Base-by-base conservation (phyloP, 805 yeast genomes). In the Ogataea degrootiae region DNA sequence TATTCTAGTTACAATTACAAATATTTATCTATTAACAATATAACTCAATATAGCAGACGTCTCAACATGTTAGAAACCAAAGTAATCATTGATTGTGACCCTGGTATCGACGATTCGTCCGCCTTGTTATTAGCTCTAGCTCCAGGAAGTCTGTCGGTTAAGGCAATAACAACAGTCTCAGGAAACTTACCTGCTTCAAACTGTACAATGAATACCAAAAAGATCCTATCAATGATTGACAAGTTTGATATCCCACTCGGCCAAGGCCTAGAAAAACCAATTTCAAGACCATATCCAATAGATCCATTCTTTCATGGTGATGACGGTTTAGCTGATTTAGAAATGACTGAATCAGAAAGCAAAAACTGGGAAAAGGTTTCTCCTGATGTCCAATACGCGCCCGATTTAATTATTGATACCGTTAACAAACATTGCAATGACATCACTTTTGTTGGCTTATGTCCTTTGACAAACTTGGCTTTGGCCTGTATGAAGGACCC, bases 161-260 rank as follows among this genome's bases (percentile, higher is more conserved):
- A 53, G 34, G 63, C 61, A 9, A 57, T 60, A 36, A 60, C 62
- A n/a, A 60, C 63, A 8, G 62, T 60, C 4, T 58, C 63, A 6
- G 62, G 62, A 38, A 60, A 60, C 44, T 49, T 60, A 16, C 26
- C 49, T 2, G 61, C 62, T 16, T 45, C 55, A 29, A 43, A 43
- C 22, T 60, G 62, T 45, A 58, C 61, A 8, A 36, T 39, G 16
- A 58, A 60, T 39, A 50, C 51, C 16, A 55, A 57, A 42, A 57
- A 58, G 37, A 45, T 58, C 2, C 48, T 57, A 3, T 45, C 59
- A 6, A 55, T 58, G 60, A 35, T 50, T 34, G 47, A 42, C 14
- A 37, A 52, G 19, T 37, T 41, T 12, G 59, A 60, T 37, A 54
- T 60, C 23, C 58, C 59, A 7, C 39, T 58, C n/a, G 63, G 63